phyloP scores from a whole-genome alignment of 768 basidiomycete species.

The Coprinellus micaceus region DNA sequence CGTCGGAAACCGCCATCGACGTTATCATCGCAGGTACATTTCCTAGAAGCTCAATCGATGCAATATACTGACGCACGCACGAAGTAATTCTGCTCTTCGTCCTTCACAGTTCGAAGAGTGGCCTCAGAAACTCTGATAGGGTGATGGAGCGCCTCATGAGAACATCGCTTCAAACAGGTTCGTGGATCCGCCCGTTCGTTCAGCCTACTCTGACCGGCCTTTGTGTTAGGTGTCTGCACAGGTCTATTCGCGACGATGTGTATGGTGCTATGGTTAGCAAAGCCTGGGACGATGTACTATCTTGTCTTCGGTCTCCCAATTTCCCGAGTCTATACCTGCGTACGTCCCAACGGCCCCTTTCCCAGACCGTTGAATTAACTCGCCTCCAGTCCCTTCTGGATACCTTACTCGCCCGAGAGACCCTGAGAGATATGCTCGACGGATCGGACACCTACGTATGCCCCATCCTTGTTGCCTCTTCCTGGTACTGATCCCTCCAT shows the following conservation, averaged over 20 bases:
- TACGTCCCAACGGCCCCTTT: neutral
- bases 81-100: neutral
- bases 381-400: neutral
- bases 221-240: conserved; percentile 2
- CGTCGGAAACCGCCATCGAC: conserved; percentile 1
- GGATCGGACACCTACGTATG: neutral
- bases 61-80: neutral
- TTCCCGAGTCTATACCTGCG: conserved; percentile 4
- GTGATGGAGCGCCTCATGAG: neutral
- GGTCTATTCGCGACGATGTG: conserved; percentile 4
- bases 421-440: neutral
- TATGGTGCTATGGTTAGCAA: conserved; percentile 1
- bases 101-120: neutral
- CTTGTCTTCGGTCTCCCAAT: conserved; percentile 7
- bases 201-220: neutral
- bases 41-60: neutral
- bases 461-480: too few species aligned
- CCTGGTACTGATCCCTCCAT: too few species aligned
- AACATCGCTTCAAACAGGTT: conserved; percentile 3
- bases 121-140: neutral
- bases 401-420: neutral
- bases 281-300: conserved; percentile 4
- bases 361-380: neutral
- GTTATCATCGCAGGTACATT: conserved; percentile 1
- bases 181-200: neutral